phyloP scores from a whole-genome alignment of 345 rosid genomes.

The Bruguiera gymnorhiza region DNA sequence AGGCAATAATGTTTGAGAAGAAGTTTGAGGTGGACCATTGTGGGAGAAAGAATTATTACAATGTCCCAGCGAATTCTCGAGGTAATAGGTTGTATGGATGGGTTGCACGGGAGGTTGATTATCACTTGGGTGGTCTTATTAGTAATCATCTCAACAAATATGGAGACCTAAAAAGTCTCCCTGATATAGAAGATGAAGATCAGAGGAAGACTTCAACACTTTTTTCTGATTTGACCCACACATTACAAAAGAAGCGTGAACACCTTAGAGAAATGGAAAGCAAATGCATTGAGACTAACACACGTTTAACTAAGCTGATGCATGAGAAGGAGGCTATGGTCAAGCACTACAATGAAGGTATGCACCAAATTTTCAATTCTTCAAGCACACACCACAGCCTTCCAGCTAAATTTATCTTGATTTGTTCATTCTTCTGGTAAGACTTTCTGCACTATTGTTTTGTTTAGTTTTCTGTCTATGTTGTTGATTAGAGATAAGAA shows the following conservation, averaged over 20 bases:
- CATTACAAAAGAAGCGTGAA: slow-evolving; percentile 40
- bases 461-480: not conserved
- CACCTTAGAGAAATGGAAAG: slow-evolving; percentile 40
- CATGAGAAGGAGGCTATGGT: slow-evolving; percentile 37
- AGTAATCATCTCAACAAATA: slow-evolving; percentile 45
- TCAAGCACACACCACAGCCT: too few species aligned
- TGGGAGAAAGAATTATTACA: slow-evolving; percentile 50
- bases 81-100: slow-evolving; percentile 57
- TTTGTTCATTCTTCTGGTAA: not conserved
- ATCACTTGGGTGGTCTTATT: slow-evolving; percentile 21
- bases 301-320: slow-evolving; percentile 21
- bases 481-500: slow-evolving; percentile 24
- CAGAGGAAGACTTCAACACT: slow-evolving; percentile 34
- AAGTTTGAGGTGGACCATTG: slow-evolving; percentile 30
- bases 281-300: slow-evolving; percentile 32
- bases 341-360: slow-evolving; percentile 55
- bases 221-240: slow-evolving; percentile 35
- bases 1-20: slow-evolving; percentile 57
- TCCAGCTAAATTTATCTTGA: too few species aligned
- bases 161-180: slow-evolving; percentile 58
- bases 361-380: not conserved
- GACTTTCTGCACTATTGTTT: not conserved
- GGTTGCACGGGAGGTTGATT: slow-evolving; percentile 66
- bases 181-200: slow-evolving; percentile 46
- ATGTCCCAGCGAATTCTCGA: slow-evolving; percentile 10